Evolutionary conservation across 768 basidiomycete genomes (phyloP).

Genomic region (Mycena vulgaris): DNA sequence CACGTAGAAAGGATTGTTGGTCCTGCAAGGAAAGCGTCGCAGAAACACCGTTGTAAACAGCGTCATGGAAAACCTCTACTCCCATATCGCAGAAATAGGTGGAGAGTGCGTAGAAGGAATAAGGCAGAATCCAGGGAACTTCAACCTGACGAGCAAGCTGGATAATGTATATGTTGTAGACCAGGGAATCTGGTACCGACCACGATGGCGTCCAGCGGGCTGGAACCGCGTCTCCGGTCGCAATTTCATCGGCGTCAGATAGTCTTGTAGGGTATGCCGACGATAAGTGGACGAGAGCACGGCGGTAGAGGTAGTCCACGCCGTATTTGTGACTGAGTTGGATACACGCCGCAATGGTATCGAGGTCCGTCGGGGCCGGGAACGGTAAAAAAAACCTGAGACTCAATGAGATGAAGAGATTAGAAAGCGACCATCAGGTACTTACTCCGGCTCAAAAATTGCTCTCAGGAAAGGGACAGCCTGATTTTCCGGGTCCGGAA

Average conservation of each 20-base stretch:
- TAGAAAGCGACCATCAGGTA: not conserved
- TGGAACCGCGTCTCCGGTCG: not conserved
- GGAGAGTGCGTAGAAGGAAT: slow-evolving; percentile 29
- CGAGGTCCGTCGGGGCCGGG: slow-evolving; percentile 13
- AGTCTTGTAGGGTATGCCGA: not conserved
- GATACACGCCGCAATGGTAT: slow-evolving; percentile 18
- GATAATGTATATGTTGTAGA: too few relatives aligned
- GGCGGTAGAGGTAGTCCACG: slow-evolving; percentile 8
- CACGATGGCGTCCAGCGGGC: not conserved
- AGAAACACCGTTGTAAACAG: too few relatives aligned
- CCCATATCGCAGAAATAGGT: too few relatives aligned
- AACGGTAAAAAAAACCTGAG: slow-evolving; percentile 21
- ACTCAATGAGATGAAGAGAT: not conserved
- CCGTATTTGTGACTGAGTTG: slow-evolving; percentile 28
- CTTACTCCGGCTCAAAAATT: slow-evolving; percentile 29
- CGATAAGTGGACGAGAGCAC: slow-evolving; percentile 18
- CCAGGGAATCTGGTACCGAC: too few relatives aligned
- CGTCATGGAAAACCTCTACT: too few relatives aligned
- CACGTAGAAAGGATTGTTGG: not conserved
- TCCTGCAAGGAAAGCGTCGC: not conserved
- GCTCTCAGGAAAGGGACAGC: slow-evolving; percentile 33
- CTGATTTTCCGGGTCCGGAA: not conserved
- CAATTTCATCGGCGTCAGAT: not conserved
- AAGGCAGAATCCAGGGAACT: slow-evolving; percentile 8
- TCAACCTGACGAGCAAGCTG: slow-evolving; percentile 22